Conservation (phyloP, 345 rosid genomes). For the Jatropha curcas region DNA sequence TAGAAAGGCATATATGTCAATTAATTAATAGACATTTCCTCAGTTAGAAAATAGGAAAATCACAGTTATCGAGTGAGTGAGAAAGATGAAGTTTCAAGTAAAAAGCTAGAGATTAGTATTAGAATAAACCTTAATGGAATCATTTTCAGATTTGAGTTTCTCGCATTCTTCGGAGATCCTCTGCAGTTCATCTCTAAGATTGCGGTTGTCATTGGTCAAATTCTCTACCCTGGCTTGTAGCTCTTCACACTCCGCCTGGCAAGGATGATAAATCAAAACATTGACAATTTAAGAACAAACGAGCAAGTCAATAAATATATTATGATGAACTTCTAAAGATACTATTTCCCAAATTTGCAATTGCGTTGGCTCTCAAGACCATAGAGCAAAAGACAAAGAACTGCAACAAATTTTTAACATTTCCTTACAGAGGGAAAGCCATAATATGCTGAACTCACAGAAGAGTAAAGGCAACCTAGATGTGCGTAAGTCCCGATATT, state of each 20-base stretch:
- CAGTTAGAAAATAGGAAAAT: not conserved
- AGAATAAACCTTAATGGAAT: conserved; percentile 64
- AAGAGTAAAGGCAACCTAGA: not conserved
- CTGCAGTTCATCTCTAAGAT: conserved; percentile 74
- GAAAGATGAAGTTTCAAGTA: not conserved
- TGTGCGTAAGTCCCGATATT: not conserved
- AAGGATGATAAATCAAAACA: not conserved
- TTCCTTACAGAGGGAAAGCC: not conserved
- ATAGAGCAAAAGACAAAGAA: not conserved
- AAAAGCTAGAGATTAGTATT: not conserved
- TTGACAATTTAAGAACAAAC: not conserved
- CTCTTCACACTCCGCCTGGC: conserved; percentile 90
- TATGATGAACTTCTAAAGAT: not conserved
- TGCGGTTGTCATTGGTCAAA: conserved; percentile 58
- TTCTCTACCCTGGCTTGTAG: conserved; percentile 76
- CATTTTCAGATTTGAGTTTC: conserved; percentile 81
- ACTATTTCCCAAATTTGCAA: not conserved
- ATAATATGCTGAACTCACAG: not conserved
- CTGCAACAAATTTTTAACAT: not conserved
- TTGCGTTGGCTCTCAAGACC: not conserved
- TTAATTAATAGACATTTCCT: not conserved
- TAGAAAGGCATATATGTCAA: not conserved
- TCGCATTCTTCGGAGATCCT: conserved; percentile 83
- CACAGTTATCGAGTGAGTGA: not conserved
- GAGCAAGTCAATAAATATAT: not conserved